Percentiles rank a stretch among this genome's conserved stretches.
Conservation (phyloP, 371 early-diverging fungal genomes). For the Entomophthora muscae region DNA sequence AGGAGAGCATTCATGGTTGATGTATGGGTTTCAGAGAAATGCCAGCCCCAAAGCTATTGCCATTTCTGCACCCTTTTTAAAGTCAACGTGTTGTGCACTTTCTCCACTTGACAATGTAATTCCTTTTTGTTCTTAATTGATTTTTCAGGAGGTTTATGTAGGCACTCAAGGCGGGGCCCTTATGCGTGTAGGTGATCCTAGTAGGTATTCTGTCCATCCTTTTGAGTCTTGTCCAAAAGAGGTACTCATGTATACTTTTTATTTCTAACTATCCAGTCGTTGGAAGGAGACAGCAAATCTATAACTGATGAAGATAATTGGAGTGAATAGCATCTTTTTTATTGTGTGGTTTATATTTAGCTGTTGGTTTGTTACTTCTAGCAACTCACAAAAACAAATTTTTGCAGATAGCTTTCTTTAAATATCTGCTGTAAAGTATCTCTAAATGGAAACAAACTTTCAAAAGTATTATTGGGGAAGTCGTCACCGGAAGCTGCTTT, state of each 20-base stretch:
- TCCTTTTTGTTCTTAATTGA: neutral
- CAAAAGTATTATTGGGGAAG: neutral
- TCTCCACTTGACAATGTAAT: neutral
- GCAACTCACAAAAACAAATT: neutral
- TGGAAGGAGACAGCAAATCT: neutral
- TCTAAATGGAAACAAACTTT: neutral
- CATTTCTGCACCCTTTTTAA: neutral
- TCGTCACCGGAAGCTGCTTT: neutral
- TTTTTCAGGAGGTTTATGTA: neutral
- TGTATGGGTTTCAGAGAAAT: neutral
- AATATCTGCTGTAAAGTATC: neutral
- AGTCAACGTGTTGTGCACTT: neutral
- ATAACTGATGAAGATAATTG: neutral
- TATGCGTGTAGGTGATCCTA: neutral
- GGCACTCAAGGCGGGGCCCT: neutral
- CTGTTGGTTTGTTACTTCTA: neutral
- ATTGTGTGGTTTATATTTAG: neutral
- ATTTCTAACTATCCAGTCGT: neutral
- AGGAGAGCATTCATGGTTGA: neutral
- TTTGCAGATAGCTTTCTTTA: neutral
- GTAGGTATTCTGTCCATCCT: neutral
- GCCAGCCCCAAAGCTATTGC: neutral
- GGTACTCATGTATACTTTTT: neutral
- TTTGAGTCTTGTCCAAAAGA: neutral
- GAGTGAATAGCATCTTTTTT: neutral